A percentile compares a stretch with the other conserved stretches of the same genome.
Evolutionary conservation across 2,329 filamentous ascomycete species (phyloP).

Genomic region (Pezicula neosporulosa): DNA sequence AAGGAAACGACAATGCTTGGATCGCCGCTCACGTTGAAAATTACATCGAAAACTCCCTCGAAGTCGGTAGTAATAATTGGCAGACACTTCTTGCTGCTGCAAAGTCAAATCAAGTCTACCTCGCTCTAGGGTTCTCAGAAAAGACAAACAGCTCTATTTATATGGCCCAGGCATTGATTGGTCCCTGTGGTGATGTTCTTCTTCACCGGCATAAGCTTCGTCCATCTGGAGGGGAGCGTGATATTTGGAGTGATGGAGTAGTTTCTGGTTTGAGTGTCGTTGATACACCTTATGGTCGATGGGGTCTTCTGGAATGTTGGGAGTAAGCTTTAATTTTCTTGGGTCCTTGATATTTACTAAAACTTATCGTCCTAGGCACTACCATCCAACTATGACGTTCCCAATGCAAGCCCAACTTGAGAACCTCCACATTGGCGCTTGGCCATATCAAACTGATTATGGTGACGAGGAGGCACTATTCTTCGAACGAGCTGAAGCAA

Average conservation of each 20-base stretch:
- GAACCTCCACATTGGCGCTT: slow-evolving; percentile 2
- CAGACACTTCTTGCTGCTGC: background rate
- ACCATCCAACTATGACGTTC: slow-evolving; percentile 3
- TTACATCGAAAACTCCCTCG: slow-evolving; percentile 2
- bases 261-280: background rate
- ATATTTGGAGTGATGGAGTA: slow-evolving; percentile 2
- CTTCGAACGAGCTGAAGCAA: background rate
- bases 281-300: background rate
- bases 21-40: background rate
- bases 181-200: background rate
- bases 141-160: slow-evolving; percentile 1
- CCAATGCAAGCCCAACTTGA: slow-evolving; percentile 2
- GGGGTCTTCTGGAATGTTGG: slow-evolving; percentile 3
- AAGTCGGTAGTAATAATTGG: slow-evolving; percentile 1
- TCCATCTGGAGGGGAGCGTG: background rate
- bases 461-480: background rate
- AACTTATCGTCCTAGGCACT: background rate
- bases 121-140: slow-evolving; percentile 1
- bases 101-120: background rate
- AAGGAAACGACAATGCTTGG: background rate
- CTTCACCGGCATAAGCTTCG: slow-evolving; percentile 1
- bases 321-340: background rate
- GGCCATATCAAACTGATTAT: background rate
- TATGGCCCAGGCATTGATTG: slow-evolving; percentile 2
- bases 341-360: background rate